Base-by-base conservation (phyloP, 768 basidiomycete genomes). In the Leucosporidium creatinivorum region DNA sequence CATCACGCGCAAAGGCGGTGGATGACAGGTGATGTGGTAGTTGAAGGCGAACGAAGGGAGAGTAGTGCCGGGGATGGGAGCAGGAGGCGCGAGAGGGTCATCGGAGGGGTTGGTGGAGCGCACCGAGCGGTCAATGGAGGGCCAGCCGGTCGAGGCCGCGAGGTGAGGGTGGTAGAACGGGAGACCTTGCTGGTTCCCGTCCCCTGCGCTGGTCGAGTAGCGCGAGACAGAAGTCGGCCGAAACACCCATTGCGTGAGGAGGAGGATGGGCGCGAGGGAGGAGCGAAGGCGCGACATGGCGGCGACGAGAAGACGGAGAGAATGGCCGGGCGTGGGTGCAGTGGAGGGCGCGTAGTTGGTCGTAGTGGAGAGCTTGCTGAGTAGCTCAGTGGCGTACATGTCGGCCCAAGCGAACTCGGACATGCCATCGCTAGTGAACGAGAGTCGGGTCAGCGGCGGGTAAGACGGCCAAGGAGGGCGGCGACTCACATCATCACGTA, bases 351-450 rank as follows among this genome's bases (percentile, higher is more conserved):
- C 18, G 10, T 36, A 25, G 52, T 2, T 9, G 39, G 25, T 18
- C 2, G 58, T 28, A 19, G 47, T 19, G 30, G 58, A 59, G 13
- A 51, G 47, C 36, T 55, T 39, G 58, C 18, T 39, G 9, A 60
- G 61, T 26, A 50, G 84, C 77, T 90, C 89, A 36, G 79, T 78
- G 49, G 80, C 79, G 75, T 85, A 86, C 51, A 87, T 84, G 76
- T 92, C 89, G 4, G 82, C 69, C 90, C 91, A 92, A 77, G 89
- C 84, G 74, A 87, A 89, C 0, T 88, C 76, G 75, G 86, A 86
- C 66, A 89, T 77, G 19, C 89, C 89, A 77, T 93, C 90, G 56
- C 92, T 80, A 15, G 84, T n/a, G n/a, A n/a, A n/a, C n/a, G n/a
- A n/a, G n/a, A n/a, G 84, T 48, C 77, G 62, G 86, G 17, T 91